Conservation (phyloP, 768 basidiomycete species). For the Krasilnikovozyma curviuscula region DNA sequence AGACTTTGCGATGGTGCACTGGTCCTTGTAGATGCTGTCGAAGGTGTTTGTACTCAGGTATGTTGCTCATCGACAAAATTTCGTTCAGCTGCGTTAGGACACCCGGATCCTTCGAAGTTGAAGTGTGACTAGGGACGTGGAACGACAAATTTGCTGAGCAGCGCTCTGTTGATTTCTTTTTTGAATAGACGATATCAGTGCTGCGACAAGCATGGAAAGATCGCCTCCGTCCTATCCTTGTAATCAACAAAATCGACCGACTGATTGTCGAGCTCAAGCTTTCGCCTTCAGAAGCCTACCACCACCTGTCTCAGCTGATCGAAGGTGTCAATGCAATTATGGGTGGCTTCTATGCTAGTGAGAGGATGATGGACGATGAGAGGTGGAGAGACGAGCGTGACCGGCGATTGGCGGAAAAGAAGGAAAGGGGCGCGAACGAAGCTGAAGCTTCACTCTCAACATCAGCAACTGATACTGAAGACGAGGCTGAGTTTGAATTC, state of each 20-base stretch:
- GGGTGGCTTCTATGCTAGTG: slow-evolving; percentile 86
- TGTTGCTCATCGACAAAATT: too few species aligned
- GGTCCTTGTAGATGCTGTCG: slow-evolving; percentile 86
- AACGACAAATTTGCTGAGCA: too few species aligned
- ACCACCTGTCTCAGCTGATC: slow-evolving; percentile 77
- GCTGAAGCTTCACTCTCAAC: slow-evolving; percentile 35
- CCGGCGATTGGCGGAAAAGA: slow-evolving; percentile 45
- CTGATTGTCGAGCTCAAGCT: slow-evolving; percentile 83
- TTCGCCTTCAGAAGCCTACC: slow-evolving; percentile 75
- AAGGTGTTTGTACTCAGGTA: slow-evolving; percentile 95
- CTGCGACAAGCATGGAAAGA: slow-evolving; percentile 88
- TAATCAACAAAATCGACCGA: slow-evolving; percentile 93
- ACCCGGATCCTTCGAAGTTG: too few species aligned
- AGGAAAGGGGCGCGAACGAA: slow-evolving; percentile 35
- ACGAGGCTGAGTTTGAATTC: slow-evolving; percentile 37
- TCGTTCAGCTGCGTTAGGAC: too few species aligned
- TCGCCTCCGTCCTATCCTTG: slow-evolving; percentile 66
- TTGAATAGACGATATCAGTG: slow-evolving; percentile 90
- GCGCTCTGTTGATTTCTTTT: too few species aligned
- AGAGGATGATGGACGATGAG: slow-evolving; percentile 89
- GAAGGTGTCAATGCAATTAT: slow-evolving; percentile 97
- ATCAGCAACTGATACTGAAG: slow-evolving; percentile 27
- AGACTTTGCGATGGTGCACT: slow-evolving; percentile 86
- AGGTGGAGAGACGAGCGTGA: slow-evolving; percentile 87
- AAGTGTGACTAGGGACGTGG: too few species aligned